Evolutionary conservation across 768 basidiomycete species (phyloP), one percentile per base, ranked within the genome.

Genomic region (Neoboletus magnificus): DNA sequence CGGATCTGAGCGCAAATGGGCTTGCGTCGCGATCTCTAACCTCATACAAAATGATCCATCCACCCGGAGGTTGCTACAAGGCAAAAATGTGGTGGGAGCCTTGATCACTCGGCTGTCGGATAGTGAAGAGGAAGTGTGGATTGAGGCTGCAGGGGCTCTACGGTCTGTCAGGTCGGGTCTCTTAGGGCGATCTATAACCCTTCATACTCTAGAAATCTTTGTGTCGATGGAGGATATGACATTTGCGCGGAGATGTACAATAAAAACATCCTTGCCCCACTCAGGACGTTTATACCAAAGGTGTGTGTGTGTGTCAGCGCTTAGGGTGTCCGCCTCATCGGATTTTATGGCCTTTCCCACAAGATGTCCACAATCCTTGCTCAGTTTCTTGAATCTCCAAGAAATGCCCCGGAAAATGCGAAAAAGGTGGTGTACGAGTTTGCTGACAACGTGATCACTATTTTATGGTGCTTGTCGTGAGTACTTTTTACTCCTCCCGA

Each of bases 221-320:
- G 92, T 65, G 87, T 98, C 65, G 95, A 98, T 66, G 95, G 94
- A 16, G 95, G 95, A 49, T 90, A 91, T 67, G 93, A 97, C 60
- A 89, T 97, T 45, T 95, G 94, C 64, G 92, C 89, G 1, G 93
- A 97, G 71, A 95, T 98, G 91, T 95, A 88, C 74, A 97, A 98
- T 71, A 97, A 97, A 76, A 91, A 91, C 62, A 86, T 97, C 43
- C 76, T 97, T 48, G 79, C 85, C 7, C 90, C 91, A 3, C 71
- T 93, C 55, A 84, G 78, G 62, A 78, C 81, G 0, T 90, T 92
- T 63, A 78, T 93, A 18, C 86, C 89, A 8, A 93, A 92, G 77
- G 93, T 91, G 60, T 40, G 69, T 56, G 69, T 56, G 4, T 13
- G 1, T 20, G 16, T 27, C 39, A 10, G 53, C 42, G 30, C 46